Evolutionary conservation across 2,329 filamentous ascomycete species (phyloP).

Genomic region (Apiospora arundinis): DNA sequence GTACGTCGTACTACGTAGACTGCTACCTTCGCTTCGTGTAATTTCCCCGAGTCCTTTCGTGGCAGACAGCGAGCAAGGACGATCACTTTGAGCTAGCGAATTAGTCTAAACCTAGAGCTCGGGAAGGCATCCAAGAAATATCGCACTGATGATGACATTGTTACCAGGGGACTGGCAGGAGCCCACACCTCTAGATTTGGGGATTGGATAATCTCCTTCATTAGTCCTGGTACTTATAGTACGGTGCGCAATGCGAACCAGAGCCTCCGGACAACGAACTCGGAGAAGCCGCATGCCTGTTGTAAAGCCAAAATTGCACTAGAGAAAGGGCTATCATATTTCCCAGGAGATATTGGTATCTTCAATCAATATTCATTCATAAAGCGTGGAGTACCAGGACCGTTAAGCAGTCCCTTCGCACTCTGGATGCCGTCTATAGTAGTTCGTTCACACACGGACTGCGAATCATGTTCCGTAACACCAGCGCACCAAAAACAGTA

Average conservation of each 20-base stretch:
- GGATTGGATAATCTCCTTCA: neutral
- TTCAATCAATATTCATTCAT: conserved; percentile 15
- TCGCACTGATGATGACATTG: conserved; percentile 8
- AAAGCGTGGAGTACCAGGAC: conserved; percentile 8
- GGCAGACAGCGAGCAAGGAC: neutral
- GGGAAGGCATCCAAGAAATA: neutral
- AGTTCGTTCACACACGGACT: conserved; percentile 1
- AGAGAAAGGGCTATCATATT: neutral
- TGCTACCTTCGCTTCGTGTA: neutral
- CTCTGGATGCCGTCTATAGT: conserved; percentile 18
- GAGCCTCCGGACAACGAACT: neutral
- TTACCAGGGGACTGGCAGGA: neutral
- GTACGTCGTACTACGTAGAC: too few relatives aligned
- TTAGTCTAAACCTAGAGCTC: neutral
- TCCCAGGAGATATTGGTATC: neutral
- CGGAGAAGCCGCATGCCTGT: neutral
- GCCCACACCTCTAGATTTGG: neutral
- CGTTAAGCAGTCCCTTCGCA: conserved; percentile 12
- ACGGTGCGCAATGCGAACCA: neutral
- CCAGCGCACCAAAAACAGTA: conserved; percentile 20
- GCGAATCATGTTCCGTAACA: conserved; percentile 19
- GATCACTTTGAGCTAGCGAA: neutral
- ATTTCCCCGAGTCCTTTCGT: neutral
- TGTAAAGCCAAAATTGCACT: neutral
- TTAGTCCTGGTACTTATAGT: too few relatives aligned